Evolutionary conservation across 148 eudicot species (phyloP), one percentile per base, ranked within the genome.

Genomic region (Silene conica): DNA sequence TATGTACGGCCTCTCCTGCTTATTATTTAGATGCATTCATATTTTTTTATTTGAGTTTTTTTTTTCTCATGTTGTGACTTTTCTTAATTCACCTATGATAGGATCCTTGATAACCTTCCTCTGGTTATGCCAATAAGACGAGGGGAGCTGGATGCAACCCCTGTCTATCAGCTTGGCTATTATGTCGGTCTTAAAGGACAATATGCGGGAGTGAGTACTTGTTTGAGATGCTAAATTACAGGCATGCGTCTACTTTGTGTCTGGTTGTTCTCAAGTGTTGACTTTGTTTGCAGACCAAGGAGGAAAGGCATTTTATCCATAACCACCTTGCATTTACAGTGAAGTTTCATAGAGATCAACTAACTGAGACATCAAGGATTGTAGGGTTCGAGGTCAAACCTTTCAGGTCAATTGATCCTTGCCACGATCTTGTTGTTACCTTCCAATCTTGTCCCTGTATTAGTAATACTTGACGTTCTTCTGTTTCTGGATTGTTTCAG

Each of bases 101-200:
- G 90, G 90, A 87, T 87, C 79, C 79, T 87, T 73, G 90, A 85
- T 81, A 87, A 87, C 78, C 90, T 85, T 75, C 90, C 90, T 22
- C 48, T 87, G 63, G 90, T 87, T 76, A 86, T 87, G 73, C 90
- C 86, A 23, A 81, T 87, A 41, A 85, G 76, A 63, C 77, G 90
- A 69, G 83, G 64, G 38, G 85, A 85, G 56, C 85, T 83, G 82
- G 86, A 83, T 73, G 73, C 80, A 64, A 80, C 85, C 77, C 86
- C 86, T 18, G 71, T 85, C 19, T 87, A 83, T 76, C 90, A 87
- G 80, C 88, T 85, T 71, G 90, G 90, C 31, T 87, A 73, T 63
- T 84, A 83, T 77, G 88, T 87, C 69, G 90, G 90, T 28, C 86
- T 85, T 31, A 87, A 83, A 80, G 90, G 87, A 21, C 83, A 83